Evolutionary conservation across 805 yeast genomes (phyloP).

Genomic region (Candida railenensis): DNA sequence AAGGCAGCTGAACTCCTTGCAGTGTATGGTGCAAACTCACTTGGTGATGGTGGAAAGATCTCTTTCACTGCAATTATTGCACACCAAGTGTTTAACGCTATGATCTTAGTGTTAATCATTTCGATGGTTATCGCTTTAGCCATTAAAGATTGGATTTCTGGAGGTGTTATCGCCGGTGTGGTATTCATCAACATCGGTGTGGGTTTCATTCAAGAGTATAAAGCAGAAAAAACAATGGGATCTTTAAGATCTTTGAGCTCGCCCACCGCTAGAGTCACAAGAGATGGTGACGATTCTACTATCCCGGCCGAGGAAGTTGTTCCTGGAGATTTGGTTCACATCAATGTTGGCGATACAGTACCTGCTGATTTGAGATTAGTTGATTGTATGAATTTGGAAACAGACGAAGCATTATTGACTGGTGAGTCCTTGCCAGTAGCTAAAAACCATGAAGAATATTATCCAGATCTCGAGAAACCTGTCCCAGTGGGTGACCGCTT

Average conservation of each 20-base stretch:
- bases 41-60: slow-evolving; percentile 31
- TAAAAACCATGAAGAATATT: slow-evolving; percentile 34
- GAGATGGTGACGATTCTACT: slow-evolving; percentile 37
- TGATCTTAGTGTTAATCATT: slow-evolving; percentile 37
- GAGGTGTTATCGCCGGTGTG: slow-evolving; percentile 47
- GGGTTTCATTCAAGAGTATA: slow-evolving; percentile 50
- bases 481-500: slow-evolving; percentile 37
- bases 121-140: slow-evolving; percentile 39
- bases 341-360: slow-evolving; percentile 41
- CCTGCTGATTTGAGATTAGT: slow-evolving; percentile 43
- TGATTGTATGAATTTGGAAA: slow-evolving; percentile 35
- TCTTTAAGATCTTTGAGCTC: slow-evolving; percentile 47
- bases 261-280: slow-evolving; percentile 45
- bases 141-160: slow-evolving; percentile 39
- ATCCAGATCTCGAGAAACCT: slow-evolving; percentile 33
- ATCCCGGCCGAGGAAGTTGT: slow-evolving; percentile 43
- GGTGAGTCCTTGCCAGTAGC: slow-evolving; percentile 36
- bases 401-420: slow-evolving; percentile 46
- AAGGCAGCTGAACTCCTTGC: slow-evolving; percentile 13
- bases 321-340: slow-evolving; percentile 43
- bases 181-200: slow-evolving; percentile 46
- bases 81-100: slow-evolving; percentile 39
- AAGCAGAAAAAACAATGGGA: slow-evolving; percentile 52
- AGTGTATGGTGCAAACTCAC: slow-evolving; percentile 22
- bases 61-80: slow-evolving; percentile 29